Evolutionary conservation across 768 basidiomycete species (phyloP).

Genomic region (Dendrothele bispora): DNA sequence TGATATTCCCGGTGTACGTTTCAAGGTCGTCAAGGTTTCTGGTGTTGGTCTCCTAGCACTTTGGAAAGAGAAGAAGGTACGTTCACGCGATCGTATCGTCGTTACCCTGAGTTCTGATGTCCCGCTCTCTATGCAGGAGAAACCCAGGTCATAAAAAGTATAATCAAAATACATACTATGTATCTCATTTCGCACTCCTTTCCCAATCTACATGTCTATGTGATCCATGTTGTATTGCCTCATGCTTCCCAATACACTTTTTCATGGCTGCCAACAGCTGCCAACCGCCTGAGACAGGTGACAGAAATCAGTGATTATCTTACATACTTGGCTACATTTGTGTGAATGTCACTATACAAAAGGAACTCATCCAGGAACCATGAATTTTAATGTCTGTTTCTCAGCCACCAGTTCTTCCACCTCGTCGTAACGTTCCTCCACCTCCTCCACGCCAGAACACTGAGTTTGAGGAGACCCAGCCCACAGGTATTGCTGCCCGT

Average conservation of each 20-base stretch:
- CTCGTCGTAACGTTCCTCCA: constrained; percentile 26
- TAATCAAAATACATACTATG: neutral
- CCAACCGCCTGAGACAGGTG: no score
- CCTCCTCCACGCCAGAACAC: constrained; percentile 10
- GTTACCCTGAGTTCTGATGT: neutral
- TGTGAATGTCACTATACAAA: no score
- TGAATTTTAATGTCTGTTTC: neutral
- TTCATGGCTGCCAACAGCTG: no score
- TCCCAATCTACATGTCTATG: constrained; percentile 14
- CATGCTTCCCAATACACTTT: no score
- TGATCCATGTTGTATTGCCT: constrained; percentile 28
- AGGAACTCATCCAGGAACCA: constrained; percentile 15
- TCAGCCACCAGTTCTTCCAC: constrained; percentile 22
- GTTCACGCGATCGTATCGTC: constrained; percentile 21
- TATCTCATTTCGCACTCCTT: constrained; percentile 1
- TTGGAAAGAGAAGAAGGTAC: constrained; percentile 99
- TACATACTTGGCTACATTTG: no score
- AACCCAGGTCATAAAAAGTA: constrained; percentile 58
- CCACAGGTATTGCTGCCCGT: constrained; percentile 27
- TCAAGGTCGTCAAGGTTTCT: constrained; percentile 99
- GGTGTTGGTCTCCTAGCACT: constrained; percentile 97
- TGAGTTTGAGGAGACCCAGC: constrained; percentile 9
- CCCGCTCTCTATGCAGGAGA: constrained; percentile 49
- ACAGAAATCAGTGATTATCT: no score
- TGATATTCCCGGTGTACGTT: constrained; percentile 99